Base-by-base conservation (phyloP, 2,329 filamentous ascomycete genomes). In the Chaetomium sp. region DNA sequence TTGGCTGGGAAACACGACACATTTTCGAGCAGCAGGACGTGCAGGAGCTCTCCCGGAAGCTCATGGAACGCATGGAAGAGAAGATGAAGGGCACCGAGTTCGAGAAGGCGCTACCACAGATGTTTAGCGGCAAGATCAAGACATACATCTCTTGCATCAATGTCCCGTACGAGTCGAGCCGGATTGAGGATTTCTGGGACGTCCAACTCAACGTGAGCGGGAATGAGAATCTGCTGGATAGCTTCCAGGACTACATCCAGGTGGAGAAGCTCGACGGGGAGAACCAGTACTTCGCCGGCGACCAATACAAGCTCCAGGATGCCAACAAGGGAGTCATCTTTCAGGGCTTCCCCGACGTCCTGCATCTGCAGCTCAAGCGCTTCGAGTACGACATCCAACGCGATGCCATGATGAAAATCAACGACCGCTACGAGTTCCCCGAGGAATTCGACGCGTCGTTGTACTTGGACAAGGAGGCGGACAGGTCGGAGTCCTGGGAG, bases 11-110 rank as follows among this genome's bases (percentile, higher is more conserved):
- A 73, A 96, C 94, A 2, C 87, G 93, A 69, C 94, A 99, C 74
- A 97, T 98, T 60, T 99, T 99, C 72, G 94, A 98, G 78, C 95
- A 99, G 76, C 95, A 99, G 77, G 95, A 99, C 78, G 95, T 99
- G 9, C 95, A 99, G 76, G 95, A 99, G 76, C 82, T 99, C 38
- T 98, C 93, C 38, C 87, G 96, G 64, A 97, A 98, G 76, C 83
- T 99, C 68, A 99, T 99, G 91, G 95, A 99, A 78, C 89, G 92
- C 65, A 89, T 99, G 79, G 96, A 99, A 75, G 91, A 95, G 74
- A 94, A 91, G 75, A 99, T 99, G 96, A 99, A 99, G 78, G 94
- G 92, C 54, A 98, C 95, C 1, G 87, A 90, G 58, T 91, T 92
- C 13, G 92, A 98, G 75, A 96, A 94, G 70, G 90, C 93, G 2